These are phyloP conservation scores for Aurifilum marmelostoma DNA, from an alignment of 2,329 filamentous ascomycete species.

Conservation along the genomic window DNA sequence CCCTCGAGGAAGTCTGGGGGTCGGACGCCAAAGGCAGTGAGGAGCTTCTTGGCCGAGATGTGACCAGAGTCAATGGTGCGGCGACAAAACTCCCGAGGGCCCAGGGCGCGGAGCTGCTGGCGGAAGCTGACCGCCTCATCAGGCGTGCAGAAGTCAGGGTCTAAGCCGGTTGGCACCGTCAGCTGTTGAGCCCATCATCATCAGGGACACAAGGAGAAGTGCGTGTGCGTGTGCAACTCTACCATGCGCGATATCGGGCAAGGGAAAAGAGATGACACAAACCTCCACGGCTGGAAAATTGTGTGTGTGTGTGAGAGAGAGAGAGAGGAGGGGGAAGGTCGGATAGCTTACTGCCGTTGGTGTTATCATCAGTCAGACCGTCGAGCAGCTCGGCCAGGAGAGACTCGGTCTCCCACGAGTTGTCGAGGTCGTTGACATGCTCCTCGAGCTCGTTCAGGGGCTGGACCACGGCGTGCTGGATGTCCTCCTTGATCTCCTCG, in stretches of 20 bases:
- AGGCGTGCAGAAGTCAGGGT: conserved; percentile 62
- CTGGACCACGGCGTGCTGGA: conserved; percentile 30
- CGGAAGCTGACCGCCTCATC: conserved; percentile 72
- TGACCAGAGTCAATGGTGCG: conserved; percentile 69
- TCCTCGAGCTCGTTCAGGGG: conserved; percentile 51
- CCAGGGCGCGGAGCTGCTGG: conserved; percentile 72
- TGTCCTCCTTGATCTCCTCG: conserved; percentile 27
- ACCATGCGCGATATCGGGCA: conserved; percentile 18
- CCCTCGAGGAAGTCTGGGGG: conserved; percentile 76
- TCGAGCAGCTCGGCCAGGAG: conserved; percentile 66
- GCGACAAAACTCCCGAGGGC: conserved; percentile 76
- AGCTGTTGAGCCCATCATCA: conserved; percentile 4
- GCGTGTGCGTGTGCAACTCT: conserved; percentile 20
- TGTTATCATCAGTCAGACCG: conserved; percentile 56
- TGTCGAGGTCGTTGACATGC: conserved; percentile 53
- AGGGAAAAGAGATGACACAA: conserved; percentile 14
- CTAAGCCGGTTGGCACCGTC: conserved; percentile 31
- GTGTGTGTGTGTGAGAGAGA: conserved; percentile 21
- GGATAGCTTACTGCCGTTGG: conserved; percentile 47
- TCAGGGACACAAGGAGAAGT: neutral
- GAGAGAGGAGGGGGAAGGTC: conserved; percentile 24
- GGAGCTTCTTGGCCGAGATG: conserved; percentile 79
- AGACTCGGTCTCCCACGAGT: conserved; percentile 67
- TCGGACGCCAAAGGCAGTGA: conserved; percentile 81
- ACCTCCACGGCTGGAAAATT: no score